Conservation (phyloP, 441 rosid genomes). For the Erodium texanum region DNA sequence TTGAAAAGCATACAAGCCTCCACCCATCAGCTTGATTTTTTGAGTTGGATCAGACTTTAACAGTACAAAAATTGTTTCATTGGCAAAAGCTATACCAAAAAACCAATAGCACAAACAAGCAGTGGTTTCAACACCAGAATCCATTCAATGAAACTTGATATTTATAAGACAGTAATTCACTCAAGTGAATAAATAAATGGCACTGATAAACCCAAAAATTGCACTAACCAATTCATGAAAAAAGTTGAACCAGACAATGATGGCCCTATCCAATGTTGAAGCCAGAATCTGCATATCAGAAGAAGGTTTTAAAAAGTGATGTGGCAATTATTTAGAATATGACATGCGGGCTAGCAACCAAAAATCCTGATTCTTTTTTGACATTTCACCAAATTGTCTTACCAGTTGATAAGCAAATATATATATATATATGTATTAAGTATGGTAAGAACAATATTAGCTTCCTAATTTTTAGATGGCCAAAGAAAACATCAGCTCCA, state of each 20-base stretch:
- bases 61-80: not conserved
- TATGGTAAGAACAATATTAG: not conserved
- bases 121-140: not conserved
- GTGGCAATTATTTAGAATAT: not conserved
- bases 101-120: not conserved
- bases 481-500: not conserved
- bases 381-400: not conserved
- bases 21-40: too few relatives aligned
- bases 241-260: conserved; percentile 82
- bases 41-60: too few relatives aligned
- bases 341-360: not conserved
- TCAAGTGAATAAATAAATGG: not conserved
- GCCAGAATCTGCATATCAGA: conserved; percentile 83
- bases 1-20: too few relatives aligned
- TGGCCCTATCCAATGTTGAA: conserved; percentile 99
- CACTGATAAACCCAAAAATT: conserved; percentile 10
- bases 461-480: not conserved
- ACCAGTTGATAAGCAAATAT: not conserved
- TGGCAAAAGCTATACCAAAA: not conserved
- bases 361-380: not conserved
- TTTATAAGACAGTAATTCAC: not conserved
- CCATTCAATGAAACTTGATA: not conserved
- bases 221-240: conserved; percentile 88
- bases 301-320: conserved; percentile 17
- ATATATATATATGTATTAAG: too few relatives aligned